phyloP scores from a whole-genome alignment of 139 green algal genomes.

The Ettlia oleoabundans region DNA sequence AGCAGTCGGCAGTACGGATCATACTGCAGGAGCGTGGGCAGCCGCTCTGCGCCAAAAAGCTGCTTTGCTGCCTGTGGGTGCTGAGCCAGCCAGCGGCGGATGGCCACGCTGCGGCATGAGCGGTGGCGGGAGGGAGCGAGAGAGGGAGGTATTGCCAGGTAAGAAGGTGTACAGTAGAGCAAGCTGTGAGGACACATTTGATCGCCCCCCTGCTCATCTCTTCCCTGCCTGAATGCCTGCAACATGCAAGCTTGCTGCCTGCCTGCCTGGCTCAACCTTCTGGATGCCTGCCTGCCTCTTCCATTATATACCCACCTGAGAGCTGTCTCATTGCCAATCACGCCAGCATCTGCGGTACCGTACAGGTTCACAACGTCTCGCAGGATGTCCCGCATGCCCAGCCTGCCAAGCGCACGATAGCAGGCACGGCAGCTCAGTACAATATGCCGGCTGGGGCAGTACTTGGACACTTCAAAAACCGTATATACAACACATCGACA shows the following conservation, averaged over 20 bases:
- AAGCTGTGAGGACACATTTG: too few species aligned
- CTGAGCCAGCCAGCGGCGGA: constrained; percentile 19
- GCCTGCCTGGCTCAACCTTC: too few species aligned
- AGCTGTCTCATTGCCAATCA: constrained; percentile 21
- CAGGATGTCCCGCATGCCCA: constrained; percentile 3
- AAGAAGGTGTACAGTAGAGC: too few species aligned
- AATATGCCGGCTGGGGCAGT: background rate
- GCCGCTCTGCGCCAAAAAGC: constrained; percentile 32
- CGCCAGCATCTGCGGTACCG: constrained; percentile 17
- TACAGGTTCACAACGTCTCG: constrained; percentile 10
- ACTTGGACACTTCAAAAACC: too few species aligned
- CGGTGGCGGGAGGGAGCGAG: too few species aligned
- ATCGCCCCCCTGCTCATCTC: too few species aligned
- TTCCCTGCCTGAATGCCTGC: too few species aligned
- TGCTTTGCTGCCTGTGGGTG: background rate
- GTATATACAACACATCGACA: too few species aligned
- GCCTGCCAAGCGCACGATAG: background rate
- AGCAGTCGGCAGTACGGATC: constrained; percentile 24
- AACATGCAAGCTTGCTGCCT: background rate
- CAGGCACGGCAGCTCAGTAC: background rate
- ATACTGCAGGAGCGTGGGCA: constrained; percentile 45
- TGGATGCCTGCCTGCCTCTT: background rate
- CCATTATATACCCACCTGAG: too few species aligned
- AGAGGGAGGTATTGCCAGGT: too few species aligned
- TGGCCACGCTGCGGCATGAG: background rate